These are phyloP conservation scores for Phytopythium litorale DNA, from an alignment of 352 stramenopile genomes.

Conservation along the genomic window DNA sequence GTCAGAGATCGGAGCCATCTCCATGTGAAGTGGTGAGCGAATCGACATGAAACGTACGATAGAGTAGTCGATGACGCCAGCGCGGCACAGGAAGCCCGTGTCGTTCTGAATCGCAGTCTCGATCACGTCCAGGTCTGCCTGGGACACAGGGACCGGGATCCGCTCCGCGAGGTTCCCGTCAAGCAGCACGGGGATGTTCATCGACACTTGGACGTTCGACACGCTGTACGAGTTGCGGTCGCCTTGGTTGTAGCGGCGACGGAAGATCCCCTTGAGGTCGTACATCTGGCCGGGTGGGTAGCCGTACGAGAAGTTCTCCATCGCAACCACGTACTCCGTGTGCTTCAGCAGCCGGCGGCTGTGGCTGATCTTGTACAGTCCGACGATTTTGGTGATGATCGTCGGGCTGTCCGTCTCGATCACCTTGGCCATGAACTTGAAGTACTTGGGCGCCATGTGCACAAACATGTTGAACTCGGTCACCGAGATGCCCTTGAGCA, in stretches of 20 bases:
- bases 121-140: constrained; percentile 56
- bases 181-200: constrained; percentile 64
- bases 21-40: background rate
- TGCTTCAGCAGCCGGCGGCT: constrained; percentile 60
- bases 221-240: constrained; percentile 31
- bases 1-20: background rate
- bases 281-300: constrained; percentile 80
- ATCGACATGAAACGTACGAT: constrained; percentile 37
- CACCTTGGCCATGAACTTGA: constrained; percentile 78
- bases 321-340: constrained; percentile 81
- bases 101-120: constrained; percentile 74
- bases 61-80: constrained; percentile 85
- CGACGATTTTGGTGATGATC: constrained; percentile 84
- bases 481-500: constrained; percentile 83
- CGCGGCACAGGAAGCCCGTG: constrained; percentile 64
- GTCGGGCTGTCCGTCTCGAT: constrained; percentile 52
- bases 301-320: constrained; percentile 85
- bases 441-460: constrained; percentile 86
- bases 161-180: constrained; percentile 81
- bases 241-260: constrained; percentile 60
- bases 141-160: constrained; percentile 72
- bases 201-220: constrained; percentile 42
- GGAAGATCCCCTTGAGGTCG: constrained; percentile 83
- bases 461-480: constrained; percentile 90
- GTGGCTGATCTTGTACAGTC: constrained; percentile 76